phyloP scores from a whole-genome alignment of 371 early-diverging fungal genomes.

The Coemansia linderi region DNA sequence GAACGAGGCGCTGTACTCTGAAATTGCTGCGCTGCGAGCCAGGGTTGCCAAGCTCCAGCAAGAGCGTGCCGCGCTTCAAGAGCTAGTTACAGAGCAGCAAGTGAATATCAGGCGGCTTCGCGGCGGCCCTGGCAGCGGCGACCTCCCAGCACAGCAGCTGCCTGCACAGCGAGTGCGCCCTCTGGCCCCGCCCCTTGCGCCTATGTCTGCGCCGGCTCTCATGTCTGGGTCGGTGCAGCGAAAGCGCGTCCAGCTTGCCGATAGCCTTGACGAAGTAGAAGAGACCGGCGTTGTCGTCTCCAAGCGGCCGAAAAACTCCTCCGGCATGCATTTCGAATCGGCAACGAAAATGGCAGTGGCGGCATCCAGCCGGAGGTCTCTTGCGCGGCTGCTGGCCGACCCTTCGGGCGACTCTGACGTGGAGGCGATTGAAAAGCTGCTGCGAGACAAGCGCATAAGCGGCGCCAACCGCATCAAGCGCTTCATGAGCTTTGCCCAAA shows the following conservation, averaged over 20 bases:
- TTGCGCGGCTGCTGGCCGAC: conserved; percentile 3
- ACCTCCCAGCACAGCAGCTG: background rate
- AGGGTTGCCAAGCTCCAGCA: conserved; percentile 24
- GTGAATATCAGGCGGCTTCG: conserved; percentile 38
- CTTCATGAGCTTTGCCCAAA: conserved; percentile 16
- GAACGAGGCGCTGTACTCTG: conserved; percentile 29
- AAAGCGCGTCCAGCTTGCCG: conserved; percentile 16
- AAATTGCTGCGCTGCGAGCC: conserved; percentile 39
- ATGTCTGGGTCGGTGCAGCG: conserved; percentile 4
- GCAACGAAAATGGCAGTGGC: background rate
- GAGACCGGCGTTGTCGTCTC: background rate
- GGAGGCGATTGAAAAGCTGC: conserved; percentile 21
- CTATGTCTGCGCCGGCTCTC: conserved; percentile 11
- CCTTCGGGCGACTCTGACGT: background rate
- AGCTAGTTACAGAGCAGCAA: conserved; percentile 47
- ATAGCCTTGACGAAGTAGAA: conserved; percentile 3
- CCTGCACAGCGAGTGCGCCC: background rate
- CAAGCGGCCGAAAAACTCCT: conserved; percentile 2
- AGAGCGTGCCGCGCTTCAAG: conserved; percentile 33
- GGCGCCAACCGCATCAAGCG: conserved; percentile 32
- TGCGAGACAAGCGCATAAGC: conserved; percentile 37
- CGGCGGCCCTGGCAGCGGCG: background rate
- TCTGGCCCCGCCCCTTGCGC: background rate
- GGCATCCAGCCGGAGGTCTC: background rate
- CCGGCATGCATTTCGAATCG: background rate